These are phyloP conservation scores for Myriosclerotinia curreyana DNA, from an alignment of 2,329 filamentous ascomycete species.

Conservation along the genomic window DNA sequence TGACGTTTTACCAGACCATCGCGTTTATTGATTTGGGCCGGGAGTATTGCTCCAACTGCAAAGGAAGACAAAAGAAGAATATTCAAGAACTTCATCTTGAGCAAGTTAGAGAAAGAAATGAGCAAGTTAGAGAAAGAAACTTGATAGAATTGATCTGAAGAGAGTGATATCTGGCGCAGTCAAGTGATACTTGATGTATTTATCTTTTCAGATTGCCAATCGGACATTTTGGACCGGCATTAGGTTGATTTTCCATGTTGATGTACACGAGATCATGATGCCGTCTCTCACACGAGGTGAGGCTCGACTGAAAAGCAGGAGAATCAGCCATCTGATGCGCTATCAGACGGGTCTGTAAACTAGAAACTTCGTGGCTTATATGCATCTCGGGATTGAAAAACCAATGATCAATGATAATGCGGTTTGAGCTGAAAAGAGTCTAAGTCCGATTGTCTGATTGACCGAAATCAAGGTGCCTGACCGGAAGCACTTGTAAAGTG, in stretches of 20 bases:
- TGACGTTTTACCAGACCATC: slow-evolving; percentile 8
- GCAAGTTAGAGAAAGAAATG: slow-evolving; percentile 21
- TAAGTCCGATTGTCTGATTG: not conserved
- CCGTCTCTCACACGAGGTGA: slow-evolving; percentile 19
- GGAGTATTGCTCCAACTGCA: slow-evolving; percentile 10
- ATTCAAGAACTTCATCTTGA: slow-evolving; percentile 22
- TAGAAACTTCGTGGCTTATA: not conserved
- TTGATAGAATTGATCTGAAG: slow-evolving; percentile 18
- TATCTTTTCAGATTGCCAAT: slow-evolving; percentile 12
- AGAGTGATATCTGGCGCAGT: slow-evolving; percentile 10
- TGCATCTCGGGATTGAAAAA: not conserved
- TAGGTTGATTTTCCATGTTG: not conserved
- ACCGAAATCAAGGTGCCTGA: slow-evolving; percentile 6
- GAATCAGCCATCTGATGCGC: not conserved
- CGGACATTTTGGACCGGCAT: not conserved
- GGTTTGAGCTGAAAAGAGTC: slow-evolving; percentile 9
- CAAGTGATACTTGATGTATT: slow-evolving; percentile 19
- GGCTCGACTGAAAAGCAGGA: slow-evolving; percentile 8
- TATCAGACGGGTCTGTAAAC: slow-evolving; percentile 1
- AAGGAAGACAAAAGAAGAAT: slow-evolving; percentile 18
- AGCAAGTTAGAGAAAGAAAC: slow-evolving; percentile 21
- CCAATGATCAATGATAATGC: not conserved
- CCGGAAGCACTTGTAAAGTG: not conserved
- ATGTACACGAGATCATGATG: slow-evolving; percentile 13
- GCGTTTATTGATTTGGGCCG: slow-evolving; percentile 8